Conservation (phyloP, 2,329 filamentous ascomycete genomes). For the Alternaria solani region DNA sequence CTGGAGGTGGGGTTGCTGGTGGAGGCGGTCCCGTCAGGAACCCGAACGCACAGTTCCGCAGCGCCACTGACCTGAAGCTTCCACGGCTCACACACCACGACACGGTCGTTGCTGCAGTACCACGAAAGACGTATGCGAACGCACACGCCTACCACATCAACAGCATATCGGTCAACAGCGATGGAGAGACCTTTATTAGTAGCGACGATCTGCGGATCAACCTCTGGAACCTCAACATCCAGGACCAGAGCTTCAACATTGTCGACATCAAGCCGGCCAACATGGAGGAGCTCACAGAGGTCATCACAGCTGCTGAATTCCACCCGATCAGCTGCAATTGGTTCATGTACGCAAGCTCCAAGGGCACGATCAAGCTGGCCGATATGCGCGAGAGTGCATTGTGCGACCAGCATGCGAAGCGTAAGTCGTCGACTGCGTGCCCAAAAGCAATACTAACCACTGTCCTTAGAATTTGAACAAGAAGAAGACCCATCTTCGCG, state of each 20-base stretch:
- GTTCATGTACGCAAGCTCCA: slow-evolving; percentile 99
- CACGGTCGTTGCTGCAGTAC: slow-evolving; percentile 95
- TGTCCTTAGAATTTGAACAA: slow-evolving; percentile 86
- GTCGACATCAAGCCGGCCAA: slow-evolving; percentile 99
- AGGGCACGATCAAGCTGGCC: slow-evolving; percentile 97
- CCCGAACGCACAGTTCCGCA: slow-evolving; percentile 78
- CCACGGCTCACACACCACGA: slow-evolving; percentile 97
- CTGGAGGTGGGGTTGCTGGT: slow-evolving; percentile 71
- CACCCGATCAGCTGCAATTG: slow-evolving; percentile 97
- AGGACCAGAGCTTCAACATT: slow-evolving; percentile 99
- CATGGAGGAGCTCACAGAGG: slow-evolving; percentile 99
- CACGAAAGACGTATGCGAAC: slow-evolving; percentile 95
- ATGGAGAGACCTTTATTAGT: slow-evolving; percentile 99
- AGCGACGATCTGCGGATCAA: slow-evolving; percentile 98
- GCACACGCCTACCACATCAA: slow-evolving; percentile 99
- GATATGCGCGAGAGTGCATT: slow-evolving; percentile 98
- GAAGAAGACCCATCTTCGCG: slow-evolving; percentile 97
- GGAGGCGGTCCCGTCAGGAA: slow-evolving; percentile 81
- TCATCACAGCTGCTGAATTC: slow-evolving; percentile 98
- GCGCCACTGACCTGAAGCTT: slow-evolving; percentile 84
- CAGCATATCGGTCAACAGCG: slow-evolving; percentile 99
- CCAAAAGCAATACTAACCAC: slow-evolving; percentile 12
- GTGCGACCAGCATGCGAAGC: slow-evolving; percentile 93
- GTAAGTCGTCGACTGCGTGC: slow-evolving; percentile 65
- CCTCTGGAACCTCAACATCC: slow-evolving; percentile 98